Evolutionary conservation across 768 basidiomycete species (phyloP), one percentile per base, ranked within the genome.

Genomic region (Boletus patriciae): DNA sequence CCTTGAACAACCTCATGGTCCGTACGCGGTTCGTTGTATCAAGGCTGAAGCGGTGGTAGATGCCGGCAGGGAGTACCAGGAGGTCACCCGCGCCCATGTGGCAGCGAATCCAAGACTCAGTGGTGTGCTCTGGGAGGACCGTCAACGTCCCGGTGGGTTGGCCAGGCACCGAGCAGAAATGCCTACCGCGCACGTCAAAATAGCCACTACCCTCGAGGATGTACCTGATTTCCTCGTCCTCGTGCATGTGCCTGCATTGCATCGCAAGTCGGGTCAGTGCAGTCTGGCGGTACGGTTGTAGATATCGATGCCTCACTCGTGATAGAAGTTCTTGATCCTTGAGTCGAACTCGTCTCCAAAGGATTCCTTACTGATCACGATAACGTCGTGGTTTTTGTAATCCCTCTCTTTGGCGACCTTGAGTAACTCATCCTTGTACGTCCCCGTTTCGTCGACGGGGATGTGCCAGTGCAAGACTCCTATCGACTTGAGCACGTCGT

Each of bases 41-140:
- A n/a, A 95, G 82, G 0, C 88, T 94, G 76, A 96, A 96, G 42
- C 93, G 87, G 73, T 97, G 94, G 70, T 93, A 95, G 64, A 94
- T 92, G 0, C 92, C 93, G 15, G 91, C 83, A 3, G 93, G 94
- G 36, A 98, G 71, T 52, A 96, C 87, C 52, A 96, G 75, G 41
- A 96, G 80, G 66, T 98, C 94, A 3, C 92, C 90, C 2, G 86
- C 83, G n/a, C 75, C 74, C 23, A 94, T 79, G 15, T 83, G 83
- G 46, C 94, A 76, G 52, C 93, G 83, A 62, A 96, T 88, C 94
- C 94, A 95, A 2, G 76, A 73, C 59, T 91, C 83, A 1, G 82
- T 78, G 0, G 81, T 76, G 4, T 82, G 77, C 71, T 92, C 88
- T 91, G 42, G n/a, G 18, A 15, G 11, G 15, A 19, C 6, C 19